Conservation (phyloP, 2,329 filamentous ascomycete species). For the Fusarium duplospermum region DNA sequence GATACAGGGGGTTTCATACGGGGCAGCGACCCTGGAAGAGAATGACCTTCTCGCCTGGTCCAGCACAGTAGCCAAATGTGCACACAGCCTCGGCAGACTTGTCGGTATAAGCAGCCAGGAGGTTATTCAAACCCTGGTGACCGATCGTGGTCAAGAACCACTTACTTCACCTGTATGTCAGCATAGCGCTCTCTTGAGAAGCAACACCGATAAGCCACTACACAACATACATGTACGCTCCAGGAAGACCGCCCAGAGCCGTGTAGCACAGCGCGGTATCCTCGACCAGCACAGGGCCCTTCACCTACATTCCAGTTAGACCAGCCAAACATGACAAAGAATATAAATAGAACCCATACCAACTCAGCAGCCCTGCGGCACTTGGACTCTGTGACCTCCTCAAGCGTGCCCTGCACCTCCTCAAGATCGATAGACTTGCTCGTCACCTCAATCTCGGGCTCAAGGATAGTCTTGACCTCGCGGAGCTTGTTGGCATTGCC, state of each 20-base stretch:
- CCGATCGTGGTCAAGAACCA: constrained; percentile 91
- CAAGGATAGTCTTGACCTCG: constrained; percentile 90
- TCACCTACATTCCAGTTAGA: constrained; percentile 64
- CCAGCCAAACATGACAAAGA: background rate
- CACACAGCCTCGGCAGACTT: constrained; percentile 94
- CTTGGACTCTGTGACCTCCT: constrained; percentile 92
- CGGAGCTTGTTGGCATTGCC: constrained; percentile 94
- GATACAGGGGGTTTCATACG: constrained; percentile 55
- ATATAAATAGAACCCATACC: constrained; percentile 59
- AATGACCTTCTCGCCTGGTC: constrained; percentile 84
- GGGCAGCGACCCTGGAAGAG: constrained; percentile 92
- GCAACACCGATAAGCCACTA: too few relatives aligned
- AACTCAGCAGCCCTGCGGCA: constrained; percentile 82
- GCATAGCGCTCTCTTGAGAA: background rate
- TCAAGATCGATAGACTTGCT: constrained; percentile 82
- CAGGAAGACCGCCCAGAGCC: constrained; percentile 89
- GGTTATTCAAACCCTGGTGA: constrained; percentile 86
- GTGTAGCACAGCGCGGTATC: constrained; percentile 96
- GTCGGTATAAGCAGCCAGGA: constrained; percentile 88
- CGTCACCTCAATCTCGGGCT: constrained; percentile 76
- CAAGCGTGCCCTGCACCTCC: constrained; percentile 92
- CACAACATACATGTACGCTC: constrained; percentile 86
- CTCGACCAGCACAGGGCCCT: constrained; percentile 92
- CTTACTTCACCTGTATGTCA: constrained; percentile 72
- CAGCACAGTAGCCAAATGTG: constrained; percentile 92